These are phyloP conservation scores for Morella rubra DNA, from an alignment of 306 rosid species.

Conservation along the genomic window DNA sequence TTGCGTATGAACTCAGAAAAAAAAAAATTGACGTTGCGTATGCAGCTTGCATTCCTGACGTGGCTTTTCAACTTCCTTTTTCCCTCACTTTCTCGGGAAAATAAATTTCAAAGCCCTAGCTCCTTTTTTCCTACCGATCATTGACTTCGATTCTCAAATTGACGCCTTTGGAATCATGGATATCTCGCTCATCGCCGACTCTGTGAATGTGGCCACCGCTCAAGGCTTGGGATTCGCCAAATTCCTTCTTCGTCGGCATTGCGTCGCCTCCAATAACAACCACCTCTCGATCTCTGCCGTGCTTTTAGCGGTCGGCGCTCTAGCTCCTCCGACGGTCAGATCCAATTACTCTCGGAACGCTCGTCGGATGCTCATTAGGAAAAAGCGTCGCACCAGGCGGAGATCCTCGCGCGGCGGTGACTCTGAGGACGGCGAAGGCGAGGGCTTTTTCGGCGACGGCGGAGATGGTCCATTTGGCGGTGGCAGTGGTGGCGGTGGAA, in stretches of 20 bases:
- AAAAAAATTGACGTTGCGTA: neutral
- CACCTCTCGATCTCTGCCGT: conserved; percentile 58
- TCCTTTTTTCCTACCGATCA: neutral
- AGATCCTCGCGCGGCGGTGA: conserved; percentile 42
- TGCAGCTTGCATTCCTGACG: neutral
- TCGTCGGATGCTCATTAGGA: conserved; percentile 55
- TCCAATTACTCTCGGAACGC: conserved; percentile 34
- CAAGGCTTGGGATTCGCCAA: conserved; percentile 55
- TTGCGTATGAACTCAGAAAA: too few relatives aligned
- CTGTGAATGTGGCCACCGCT: conserved; percentile 42
- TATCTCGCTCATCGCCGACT: conserved; percentile 45
- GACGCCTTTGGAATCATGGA: conserved; percentile 40
- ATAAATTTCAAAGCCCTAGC: neutral
- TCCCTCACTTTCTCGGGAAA: conserved; percentile 23
- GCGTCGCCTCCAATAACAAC: conserved; percentile 22
- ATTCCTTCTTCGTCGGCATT: conserved; percentile 42
- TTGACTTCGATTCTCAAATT: neutral
- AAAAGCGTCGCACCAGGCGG: conserved; percentile 65
- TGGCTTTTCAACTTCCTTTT: neutral
- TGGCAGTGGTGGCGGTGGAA: conserved; percentile 40
- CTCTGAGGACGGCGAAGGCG: conserved; percentile 42
- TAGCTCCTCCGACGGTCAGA: conserved; percentile 75
- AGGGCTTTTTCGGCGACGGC: conserved; percentile 49
- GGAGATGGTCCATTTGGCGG: conserved; percentile 47
- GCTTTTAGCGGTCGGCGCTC: conserved; percentile 53